A percentile compares a stretch with the other conserved stretches of the same genome.
These are phyloP conservation scores for Ceratocystis alfenasii DNA, from an alignment of 2,329 filamentous ascomycete species.

Conservation along the genomic window DNA sequence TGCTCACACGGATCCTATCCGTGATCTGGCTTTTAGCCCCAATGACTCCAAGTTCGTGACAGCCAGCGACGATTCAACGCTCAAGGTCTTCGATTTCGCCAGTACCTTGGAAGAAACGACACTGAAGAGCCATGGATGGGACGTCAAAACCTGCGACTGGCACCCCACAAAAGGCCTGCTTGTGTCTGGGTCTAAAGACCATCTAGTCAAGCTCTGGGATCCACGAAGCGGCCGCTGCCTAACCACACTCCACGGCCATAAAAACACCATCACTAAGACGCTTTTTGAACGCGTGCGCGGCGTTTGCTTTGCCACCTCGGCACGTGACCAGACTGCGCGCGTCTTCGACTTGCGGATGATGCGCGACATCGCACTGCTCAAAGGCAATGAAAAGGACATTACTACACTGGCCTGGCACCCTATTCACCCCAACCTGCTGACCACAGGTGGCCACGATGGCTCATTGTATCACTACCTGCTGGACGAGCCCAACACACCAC, in stretches of 20 bases:
- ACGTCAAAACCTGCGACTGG: slow-evolving; percentile 95
- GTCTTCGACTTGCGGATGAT: slow-evolving; percentile 96
- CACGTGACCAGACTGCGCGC: slow-evolving; percentile 81
- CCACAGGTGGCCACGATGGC: slow-evolving; percentile 81
- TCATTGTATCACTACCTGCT: slow-evolving; percentile 89
- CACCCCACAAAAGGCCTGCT: slow-evolving; percentile 88
- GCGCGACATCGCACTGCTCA: slow-evolving; percentile 87
- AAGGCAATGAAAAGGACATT: slow-evolving; percentile 93
- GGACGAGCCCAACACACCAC: slow-evolving; percentile 79
- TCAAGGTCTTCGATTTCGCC: slow-evolving; percentile 96
- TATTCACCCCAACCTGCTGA: slow-evolving; percentile 76
- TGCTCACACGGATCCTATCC: slow-evolving; percentile 78
- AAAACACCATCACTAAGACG: slow-evolving; percentile 91
- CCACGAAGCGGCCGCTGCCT: slow-evolving; percentile 81
- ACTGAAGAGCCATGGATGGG: slow-evolving; percentile 91
- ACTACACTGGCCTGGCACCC: slow-evolving; percentile 90
- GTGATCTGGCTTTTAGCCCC: slow-evolving; percentile 85
- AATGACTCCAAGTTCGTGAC: slow-evolving; percentile 95
- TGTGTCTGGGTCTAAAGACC: slow-evolving; percentile 94
- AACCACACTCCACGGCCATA: slow-evolving; percentile 90
- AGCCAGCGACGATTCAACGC: slow-evolving; percentile 80
- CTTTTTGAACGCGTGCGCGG: slow-evolving; percentile 78
- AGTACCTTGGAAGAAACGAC: slow-evolving; percentile 70
- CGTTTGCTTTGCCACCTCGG: slow-evolving; percentile 78
- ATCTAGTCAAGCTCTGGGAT: slow-evolving; percentile 96